These are phyloP conservation scores for Allomyces macrogynus DNA, from an alignment of 192 early-diverging fungal genomes.

Conservation along the genomic window DNA sequence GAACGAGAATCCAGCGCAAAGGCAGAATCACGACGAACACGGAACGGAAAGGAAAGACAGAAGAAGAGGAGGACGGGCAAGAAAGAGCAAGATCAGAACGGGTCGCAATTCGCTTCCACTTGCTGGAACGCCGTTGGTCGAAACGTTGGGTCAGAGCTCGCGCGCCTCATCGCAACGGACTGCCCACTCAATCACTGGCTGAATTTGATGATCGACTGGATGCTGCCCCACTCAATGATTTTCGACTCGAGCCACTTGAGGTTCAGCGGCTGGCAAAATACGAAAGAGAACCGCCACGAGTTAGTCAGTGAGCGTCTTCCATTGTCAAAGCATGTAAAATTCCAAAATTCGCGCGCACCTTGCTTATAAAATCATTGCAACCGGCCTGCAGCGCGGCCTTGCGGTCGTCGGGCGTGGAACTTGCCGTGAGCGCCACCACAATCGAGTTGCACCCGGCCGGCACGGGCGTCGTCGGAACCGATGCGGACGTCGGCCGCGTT, in stretches of 20 bases:
- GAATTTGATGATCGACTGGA: constrained; percentile 79
- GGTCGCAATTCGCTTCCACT: too few relatives aligned
- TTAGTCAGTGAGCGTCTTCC: too few relatives aligned
- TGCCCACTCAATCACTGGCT: background rate
- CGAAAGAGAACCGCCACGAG: too few relatives aligned
- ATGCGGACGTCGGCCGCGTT: background rate
- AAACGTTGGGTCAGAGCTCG: too few relatives aligned
- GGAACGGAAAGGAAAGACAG: too few relatives aligned
- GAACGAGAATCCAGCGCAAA: too few relatives aligned
- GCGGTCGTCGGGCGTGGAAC: background rate
- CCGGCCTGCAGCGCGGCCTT: background rate
- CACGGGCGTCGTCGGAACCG: background rate
- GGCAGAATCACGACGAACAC: too few relatives aligned
- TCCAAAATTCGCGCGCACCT: constrained; percentile 7
- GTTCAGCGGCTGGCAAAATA: constrained; percentile 29
- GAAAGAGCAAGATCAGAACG: too few relatives aligned
- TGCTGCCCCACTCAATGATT: constrained; percentile 80
- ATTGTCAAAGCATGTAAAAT: too few relatives aligned
- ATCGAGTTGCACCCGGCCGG: background rate
- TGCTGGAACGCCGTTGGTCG: too few relatives aligned
- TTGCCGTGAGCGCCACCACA: background rate
- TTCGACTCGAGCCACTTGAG: constrained; percentile 65
- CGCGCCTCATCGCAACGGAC: background rate
- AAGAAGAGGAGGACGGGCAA: too few relatives aligned
- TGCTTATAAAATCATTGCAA: background rate